Conservation (phyloP, 2,329 filamentous ascomycete genomes). For the Trichophyton rubrum region DNA sequence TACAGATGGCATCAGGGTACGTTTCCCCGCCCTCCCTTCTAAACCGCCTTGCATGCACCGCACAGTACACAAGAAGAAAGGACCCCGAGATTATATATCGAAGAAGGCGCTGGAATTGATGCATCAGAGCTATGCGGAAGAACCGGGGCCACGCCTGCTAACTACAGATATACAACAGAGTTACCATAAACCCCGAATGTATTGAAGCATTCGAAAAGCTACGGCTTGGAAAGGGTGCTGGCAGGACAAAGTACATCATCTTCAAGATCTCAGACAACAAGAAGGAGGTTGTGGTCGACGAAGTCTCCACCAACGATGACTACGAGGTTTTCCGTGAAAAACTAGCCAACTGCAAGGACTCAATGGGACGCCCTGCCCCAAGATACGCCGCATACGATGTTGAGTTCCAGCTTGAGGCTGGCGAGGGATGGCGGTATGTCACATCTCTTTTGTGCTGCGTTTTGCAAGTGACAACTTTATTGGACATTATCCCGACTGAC, state of each 20-base stretch:
- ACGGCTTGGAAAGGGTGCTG: conserved; percentile 32
- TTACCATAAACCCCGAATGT: conserved; percentile 37
- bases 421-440: conserved; percentile 37
- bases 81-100: neutral
- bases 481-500: conserved; percentile 3
- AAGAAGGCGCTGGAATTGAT: neutral
- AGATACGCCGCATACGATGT: conserved; percentile 41
- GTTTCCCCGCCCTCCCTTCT: neutral
- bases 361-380: conserved; percentile 33
- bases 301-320: conserved; percentile 32
- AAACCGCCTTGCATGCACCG: neutral
- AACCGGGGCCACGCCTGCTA: neutral
- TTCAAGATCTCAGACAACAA: conserved; percentile 41
- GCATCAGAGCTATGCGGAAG: neutral
- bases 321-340: conserved; percentile 39
- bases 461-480: neutral
- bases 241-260: conserved; percentile 36
- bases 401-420: conserved; percentile 36
- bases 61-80: no score
- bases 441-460: neutral
- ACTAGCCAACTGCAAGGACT: conserved; percentile 32
- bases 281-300: conserved; percentile 39
- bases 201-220: conserved; percentile 36
- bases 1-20: conserved; percentile 12
- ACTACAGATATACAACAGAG: conserved; percentile 22